Conservation (phyloP, 2,329 filamentous ascomycete genomes). For the Aspergillus viridinutans region DNA sequence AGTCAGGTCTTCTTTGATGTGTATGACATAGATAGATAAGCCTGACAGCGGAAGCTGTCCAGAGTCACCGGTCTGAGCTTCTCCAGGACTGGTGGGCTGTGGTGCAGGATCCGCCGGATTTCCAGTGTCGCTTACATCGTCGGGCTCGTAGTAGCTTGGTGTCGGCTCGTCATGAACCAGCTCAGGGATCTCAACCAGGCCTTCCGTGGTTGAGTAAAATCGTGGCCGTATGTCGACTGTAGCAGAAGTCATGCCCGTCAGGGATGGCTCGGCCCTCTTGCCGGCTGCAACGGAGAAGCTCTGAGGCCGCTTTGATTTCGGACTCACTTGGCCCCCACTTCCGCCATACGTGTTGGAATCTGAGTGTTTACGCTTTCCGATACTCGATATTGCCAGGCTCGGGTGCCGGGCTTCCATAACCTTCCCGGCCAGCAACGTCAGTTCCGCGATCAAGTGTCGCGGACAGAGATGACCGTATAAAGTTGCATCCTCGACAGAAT, state of each 20-base stretch:
- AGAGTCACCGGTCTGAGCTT: slow-evolving; percentile 12
- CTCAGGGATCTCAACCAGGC: neutral
- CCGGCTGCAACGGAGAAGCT: slow-evolving; percentile 3
- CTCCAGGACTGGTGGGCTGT: slow-evolving; percentile 1
- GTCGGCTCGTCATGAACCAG: neutral
- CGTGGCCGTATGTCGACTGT: neutral
- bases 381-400: slow-evolving; percentile 20
- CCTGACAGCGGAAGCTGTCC: slow-evolving; percentile 58
- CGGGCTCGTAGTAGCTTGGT: slow-evolving; percentile 1
- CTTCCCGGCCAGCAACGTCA: slow-evolving; percentile 65
- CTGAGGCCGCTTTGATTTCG: slow-evolving; percentile 19
- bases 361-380: slow-evolving; percentile 42
- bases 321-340: slow-evolving; percentile 22
- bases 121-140: slow-evolving; percentile 3
- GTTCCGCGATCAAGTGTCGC: slow-evolving; percentile 73
- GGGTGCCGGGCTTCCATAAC: slow-evolving; percentile 54
- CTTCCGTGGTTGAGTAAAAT: slow-evolving; percentile 3
- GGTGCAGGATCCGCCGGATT: slow-evolving; percentile 3
- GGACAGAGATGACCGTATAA: slow-evolving; percentile 90
- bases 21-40: slow-evolving; percentile 80
- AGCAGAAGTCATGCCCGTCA: neutral
- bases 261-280: neutral
- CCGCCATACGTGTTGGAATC: slow-evolving; percentile 11
- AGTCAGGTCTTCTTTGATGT: slow-evolving; percentile 80
- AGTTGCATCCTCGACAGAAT: slow-evolving; percentile 69